phyloP scores from a whole-genome alignment of 2,329 filamentous ascomycete species.

The Claviceps sp. region DNA sequence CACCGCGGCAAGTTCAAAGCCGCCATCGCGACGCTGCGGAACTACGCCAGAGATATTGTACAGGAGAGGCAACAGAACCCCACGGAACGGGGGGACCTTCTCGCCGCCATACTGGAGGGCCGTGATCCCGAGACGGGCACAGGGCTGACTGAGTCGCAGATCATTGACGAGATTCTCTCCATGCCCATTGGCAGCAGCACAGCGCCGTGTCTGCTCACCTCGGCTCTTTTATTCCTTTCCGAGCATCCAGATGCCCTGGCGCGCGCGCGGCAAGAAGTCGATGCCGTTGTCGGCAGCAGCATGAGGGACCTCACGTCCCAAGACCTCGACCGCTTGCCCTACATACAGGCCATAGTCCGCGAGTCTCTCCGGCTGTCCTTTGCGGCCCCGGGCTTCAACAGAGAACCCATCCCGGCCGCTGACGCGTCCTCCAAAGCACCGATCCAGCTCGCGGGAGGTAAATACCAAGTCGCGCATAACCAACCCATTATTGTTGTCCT shows the following conservation, averaged over 20 bases:
- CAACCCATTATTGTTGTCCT: constrained; percentile 36
- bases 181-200: constrained; percentile 49
- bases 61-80: constrained; percentile 39
- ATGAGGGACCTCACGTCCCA: constrained; percentile 28
- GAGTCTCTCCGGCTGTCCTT: constrained; percentile 41
- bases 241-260: constrained; percentile 35
- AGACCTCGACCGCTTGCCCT: constrained; percentile 37
- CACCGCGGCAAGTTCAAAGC: constrained; percentile 39
- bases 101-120: constrained; percentile 44
- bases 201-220: constrained; percentile 30
- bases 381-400: constrained; percentile 42
- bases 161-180: constrained; percentile 55
- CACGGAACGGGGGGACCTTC: constrained; percentile 43
- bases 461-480: constrained; percentile 34
- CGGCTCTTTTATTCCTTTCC: constrained; percentile 35
- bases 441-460: constrained; percentile 32
- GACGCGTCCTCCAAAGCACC: constrained; percentile 24
- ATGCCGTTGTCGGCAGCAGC: constrained; percentile 31
- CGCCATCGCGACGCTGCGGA: constrained; percentile 39
- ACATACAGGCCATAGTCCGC: constrained; percentile 39
- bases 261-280: constrained; percentile 39
- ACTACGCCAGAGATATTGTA: constrained; percentile 43
- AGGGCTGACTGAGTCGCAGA: constrained; percentile 41
- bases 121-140: constrained; percentile 49
- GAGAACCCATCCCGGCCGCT: constrained; percentile 28